These are phyloP conservation scores for Xylariaceae sp. DNA, from an alignment of 2,329 filamentous ascomycete genomes.

Conservation along the genomic window DNA sequence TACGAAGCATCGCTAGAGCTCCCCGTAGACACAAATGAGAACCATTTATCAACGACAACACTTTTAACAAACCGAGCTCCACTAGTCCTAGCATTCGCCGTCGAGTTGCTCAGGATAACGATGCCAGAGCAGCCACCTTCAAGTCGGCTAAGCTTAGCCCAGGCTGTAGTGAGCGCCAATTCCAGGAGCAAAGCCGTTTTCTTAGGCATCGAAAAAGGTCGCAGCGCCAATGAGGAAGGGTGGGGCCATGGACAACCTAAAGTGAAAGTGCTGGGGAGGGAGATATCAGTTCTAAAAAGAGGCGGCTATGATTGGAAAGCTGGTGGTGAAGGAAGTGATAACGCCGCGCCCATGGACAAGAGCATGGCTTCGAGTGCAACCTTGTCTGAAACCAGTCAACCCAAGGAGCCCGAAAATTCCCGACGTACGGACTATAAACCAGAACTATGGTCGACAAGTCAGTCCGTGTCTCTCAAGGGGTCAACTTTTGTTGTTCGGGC, in stretches of 20 bases:
- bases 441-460: conserved; percentile 47
- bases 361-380: conserved; percentile 12
- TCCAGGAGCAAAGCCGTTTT: conserved; percentile 72
- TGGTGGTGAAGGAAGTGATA: conserved; percentile 25
- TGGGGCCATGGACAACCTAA: conserved; percentile 73
- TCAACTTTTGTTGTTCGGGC: conserved; percentile 57
- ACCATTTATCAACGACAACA: conserved; percentile 51
- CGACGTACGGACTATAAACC: conserved; percentile 10
- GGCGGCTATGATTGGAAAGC: conserved; percentile 65
- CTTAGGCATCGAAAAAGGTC: conserved; percentile 65
- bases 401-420: conserved; percentile 11
- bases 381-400: conserved; percentile 11
- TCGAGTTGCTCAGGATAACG: conserved; percentile 69
- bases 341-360: background rate
- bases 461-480: conserved; percentile 44
- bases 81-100: conserved; percentile 74
- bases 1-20: conserved; percentile 60
- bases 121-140: conserved; percentile 83
- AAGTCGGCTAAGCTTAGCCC: conserved; percentile 76
- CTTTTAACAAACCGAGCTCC: conserved; percentile 78
- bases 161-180: conserved; percentile 79
- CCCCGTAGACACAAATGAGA: conserved; percentile 54
- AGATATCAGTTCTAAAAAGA: conserved; percentile 71
- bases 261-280: conserved; percentile 67
- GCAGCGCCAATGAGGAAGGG: conserved; percentile 63